Conservation (phyloP, 345 rosid genomes). For the Eutrema yunnanense region DNA sequence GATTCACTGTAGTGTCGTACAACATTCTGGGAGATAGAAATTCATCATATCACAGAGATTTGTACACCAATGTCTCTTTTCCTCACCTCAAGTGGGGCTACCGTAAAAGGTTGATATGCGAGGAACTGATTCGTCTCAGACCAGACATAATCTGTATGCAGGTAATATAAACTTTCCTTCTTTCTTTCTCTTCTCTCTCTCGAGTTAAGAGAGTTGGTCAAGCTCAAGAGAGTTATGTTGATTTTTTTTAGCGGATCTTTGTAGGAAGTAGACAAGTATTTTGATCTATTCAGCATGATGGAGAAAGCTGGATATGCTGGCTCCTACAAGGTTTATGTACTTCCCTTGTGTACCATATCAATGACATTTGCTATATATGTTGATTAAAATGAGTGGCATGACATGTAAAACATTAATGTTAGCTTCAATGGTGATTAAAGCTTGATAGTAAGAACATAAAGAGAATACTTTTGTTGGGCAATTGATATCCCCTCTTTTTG, state of each 20-base stretch:
- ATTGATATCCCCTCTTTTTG: too few relatives aligned
- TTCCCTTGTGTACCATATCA: background rate
- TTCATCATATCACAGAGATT: conserved; percentile 53
- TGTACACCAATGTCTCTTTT: conserved; percentile 55
- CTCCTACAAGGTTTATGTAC: conserved; percentile 54
- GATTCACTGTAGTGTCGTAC: conserved; percentile 59
- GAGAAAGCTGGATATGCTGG: conserved; percentile 68
- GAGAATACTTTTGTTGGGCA: too few relatives aligned
- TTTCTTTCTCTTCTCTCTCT: background rate
- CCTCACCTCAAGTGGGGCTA: conserved; percentile 55
- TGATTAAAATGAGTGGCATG: background rate
- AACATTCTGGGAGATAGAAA: conserved; percentile 73
- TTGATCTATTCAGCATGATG: conserved; percentile 45
- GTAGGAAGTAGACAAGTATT: conserved; percentile 80
- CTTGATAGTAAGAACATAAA: too few relatives aligned
- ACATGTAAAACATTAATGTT: background rate
- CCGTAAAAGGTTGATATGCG: conserved; percentile 56
- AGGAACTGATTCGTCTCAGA: conserved; percentile 49
- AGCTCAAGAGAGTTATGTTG: background rate
- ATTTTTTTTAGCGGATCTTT: conserved; percentile 16
- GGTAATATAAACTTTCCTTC: conserved; percentile 29
- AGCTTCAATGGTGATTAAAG: too few relatives aligned
- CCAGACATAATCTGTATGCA: conserved; percentile 78
- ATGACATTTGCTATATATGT: background rate
- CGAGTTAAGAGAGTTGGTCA: background rate